phyloP scores from a whole-genome alignment of 2,329 filamentous ascomycete genomes.

The Fusarium napiforme region DNA sequence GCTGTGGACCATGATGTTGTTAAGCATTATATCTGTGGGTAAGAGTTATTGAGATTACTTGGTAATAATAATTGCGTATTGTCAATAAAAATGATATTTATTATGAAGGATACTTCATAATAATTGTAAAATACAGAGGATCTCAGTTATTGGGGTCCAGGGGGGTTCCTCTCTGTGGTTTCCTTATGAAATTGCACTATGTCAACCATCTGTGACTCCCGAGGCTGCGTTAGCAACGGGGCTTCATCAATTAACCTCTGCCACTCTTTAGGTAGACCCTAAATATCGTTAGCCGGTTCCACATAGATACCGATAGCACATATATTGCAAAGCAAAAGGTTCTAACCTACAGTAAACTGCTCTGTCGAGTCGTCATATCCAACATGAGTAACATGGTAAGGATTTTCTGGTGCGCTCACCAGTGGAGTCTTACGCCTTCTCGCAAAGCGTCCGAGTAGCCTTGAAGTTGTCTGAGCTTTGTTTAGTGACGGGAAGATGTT shows the following conservation, averaged over 20 bases:
- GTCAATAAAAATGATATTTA: too few relatives aligned
- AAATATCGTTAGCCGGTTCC: not conserved
- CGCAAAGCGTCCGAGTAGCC: not conserved
- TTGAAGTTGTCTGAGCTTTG: rapidly evolving
- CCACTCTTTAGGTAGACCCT: not conserved
- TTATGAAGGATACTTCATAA: not conserved
- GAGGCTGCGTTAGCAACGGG: too few relatives aligned
- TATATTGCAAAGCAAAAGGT: rapidly evolving
- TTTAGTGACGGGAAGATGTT: rapidly evolving
- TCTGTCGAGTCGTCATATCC: rapidly evolving
- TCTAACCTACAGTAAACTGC: not conserved
- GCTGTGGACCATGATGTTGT: not conserved
- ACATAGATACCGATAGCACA: rapidly evolving
- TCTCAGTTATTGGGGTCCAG: rapidly evolving
- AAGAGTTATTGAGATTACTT: not conserved
- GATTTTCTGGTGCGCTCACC: not conserved
- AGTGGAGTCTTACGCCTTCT: not conserved
- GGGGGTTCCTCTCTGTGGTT: rapidly evolving
- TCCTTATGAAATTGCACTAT: too few relatives aligned
- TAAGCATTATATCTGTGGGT: not conserved
- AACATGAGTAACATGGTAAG: rapidly evolving
- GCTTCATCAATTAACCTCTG: not conserved
- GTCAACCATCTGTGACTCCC: rapidly evolving
- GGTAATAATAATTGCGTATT: not conserved
- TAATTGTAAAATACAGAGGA: rapidly evolving